Percentiles rank a stretch among this genome's conserved stretches.
These are phyloP conservation scores for Vitis rupestris DNA, from an alignment of 164 flowering plant species.

Conservation along the genomic window DNA sequence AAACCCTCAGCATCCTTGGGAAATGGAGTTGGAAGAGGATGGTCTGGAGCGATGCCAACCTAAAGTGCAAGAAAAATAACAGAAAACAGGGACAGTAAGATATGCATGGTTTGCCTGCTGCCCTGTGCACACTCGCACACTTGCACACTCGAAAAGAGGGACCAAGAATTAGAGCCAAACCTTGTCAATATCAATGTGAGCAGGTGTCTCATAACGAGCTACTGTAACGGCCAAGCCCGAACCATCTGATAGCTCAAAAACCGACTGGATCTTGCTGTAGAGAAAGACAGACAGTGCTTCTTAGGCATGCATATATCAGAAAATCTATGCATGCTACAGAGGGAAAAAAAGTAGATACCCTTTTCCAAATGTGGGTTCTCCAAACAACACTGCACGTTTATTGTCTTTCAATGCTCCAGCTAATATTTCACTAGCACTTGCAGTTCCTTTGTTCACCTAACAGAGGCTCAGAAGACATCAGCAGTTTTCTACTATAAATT, in stretches of 20 bases:
- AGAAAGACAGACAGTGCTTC: slow-evolving; percentile 7
- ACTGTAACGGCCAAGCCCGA: slow-evolving; percentile 97
- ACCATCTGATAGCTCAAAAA: slow-evolving; percentile 95
- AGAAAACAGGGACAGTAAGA: not conserved
- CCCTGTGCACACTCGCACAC: not conserved
- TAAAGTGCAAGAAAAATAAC: slow-evolving; percentile 10
- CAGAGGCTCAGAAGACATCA: slow-evolving; percentile 3
- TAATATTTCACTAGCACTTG: slow-evolving; percentile 98
- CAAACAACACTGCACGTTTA: slow-evolving; percentile 84
- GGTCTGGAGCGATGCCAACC: slow-evolving; percentile 95
- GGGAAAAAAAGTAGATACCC: slow-evolving; percentile 50
- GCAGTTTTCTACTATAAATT: not conserved
- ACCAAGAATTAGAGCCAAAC: slow-evolving; percentile 27
- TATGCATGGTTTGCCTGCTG: not conserved
- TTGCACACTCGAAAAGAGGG: not conserved
- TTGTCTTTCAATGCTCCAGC: slow-evolving; percentile 98
- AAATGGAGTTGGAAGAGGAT: slow-evolving; percentile 78
- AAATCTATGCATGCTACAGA: not conserved
- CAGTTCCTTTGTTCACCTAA: slow-evolving; percentile 97
- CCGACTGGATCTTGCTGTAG: slow-evolving; percentile 85
- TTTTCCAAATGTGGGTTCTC: slow-evolving; percentile 97
- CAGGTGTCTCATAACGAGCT: slow-evolving; percentile 98
- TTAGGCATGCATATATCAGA: slow-evolving; percentile 5
- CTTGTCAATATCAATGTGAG: slow-evolving; percentile 94
- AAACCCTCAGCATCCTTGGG: slow-evolving; percentile 81